Percentiles rank a stretch among this genome's conserved stretches.
phyloP scores from a whole-genome alignment of 208 protist species.

The Herpetomonas tarakana region DNA sequence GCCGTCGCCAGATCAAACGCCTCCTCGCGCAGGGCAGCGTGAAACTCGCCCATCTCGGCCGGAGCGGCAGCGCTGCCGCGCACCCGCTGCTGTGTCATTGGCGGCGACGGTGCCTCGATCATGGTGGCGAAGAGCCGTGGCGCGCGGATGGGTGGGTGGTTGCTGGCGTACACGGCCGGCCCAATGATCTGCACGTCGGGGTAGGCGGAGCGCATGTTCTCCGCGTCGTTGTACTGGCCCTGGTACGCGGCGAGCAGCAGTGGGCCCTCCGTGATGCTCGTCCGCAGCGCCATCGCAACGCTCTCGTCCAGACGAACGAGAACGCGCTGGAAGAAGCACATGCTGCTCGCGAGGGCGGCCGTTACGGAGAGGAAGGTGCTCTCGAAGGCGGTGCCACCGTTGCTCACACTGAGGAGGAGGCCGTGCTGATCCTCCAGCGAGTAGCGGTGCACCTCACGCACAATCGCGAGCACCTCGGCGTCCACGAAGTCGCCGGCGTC shows the following conservation, averaged over 20 bases:
- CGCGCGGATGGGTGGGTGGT: conserved; percentile 50
- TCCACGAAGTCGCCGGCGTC: conserved; percentile 43
- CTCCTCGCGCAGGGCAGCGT: not conserved
- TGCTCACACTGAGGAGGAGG: conserved; percentile 57
- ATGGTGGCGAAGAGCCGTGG: conserved; percentile 26
- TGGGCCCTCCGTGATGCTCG: conserved; percentile 60
- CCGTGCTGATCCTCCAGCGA: conserved; percentile 83
- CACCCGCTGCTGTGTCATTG: not conserved
- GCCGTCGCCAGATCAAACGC: not conserved
- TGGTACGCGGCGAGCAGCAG: conserved; percentile 76
- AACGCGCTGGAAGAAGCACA: conserved; percentile 82
- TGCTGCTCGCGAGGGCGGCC: conserved; percentile 66
- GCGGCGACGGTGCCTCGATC: conserved; percentile 17
- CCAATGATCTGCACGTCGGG: conserved; percentile 72
- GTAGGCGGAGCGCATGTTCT: conserved; percentile 77
- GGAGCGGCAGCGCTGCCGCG: too few relatives aligned
- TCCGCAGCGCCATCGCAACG: conserved; percentile 48
- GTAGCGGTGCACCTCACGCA: conserved; percentile 84
- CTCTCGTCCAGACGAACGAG: conserved; percentile 63
- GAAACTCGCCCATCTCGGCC: too few relatives aligned
- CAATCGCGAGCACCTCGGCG: conserved; percentile 43
- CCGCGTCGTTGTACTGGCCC: conserved; percentile 80
- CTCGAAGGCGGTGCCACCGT: conserved; percentile 69
- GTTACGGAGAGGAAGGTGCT: conserved; percentile 72
- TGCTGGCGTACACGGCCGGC: conserved; percentile 61